Evolutionary conservation across 176 grass and related monocot species (phyloP), one percentile per base, ranked within the genome.

Genomic region (Carex littledalei): DNA sequence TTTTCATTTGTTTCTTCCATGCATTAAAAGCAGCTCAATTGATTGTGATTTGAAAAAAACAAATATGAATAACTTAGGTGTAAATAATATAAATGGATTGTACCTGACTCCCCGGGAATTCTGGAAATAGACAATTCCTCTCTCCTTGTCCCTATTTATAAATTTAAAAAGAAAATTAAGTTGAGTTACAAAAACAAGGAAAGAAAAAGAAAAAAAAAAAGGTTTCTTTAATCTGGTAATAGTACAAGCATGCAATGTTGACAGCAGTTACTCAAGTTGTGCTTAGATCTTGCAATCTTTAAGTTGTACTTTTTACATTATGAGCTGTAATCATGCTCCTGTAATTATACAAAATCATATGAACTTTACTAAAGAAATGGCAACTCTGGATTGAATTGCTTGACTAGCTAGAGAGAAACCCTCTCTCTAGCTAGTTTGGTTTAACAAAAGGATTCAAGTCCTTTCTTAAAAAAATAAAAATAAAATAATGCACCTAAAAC

Each of bases 91-190:
- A 81, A 81, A 13, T 78, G 5, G 52, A 79, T 79, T 22, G 32
- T 88, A 91, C 94, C 92, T 97, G 94, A 72, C 10, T 12, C 11
- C 91, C 92, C 55, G 91, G 94, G 90, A 90, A 92, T 85, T 97
- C 94, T 80, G 94, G 90, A 86, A 97, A 92, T 45, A 92, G 76
- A 76, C 94, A 79, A 72, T 90, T 94, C 85, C 88, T 94, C 83
- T 94, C 90, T 86, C 86, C 90, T 90, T 87, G 92, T 82, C 81
- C 92, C 94, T 97, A 18, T 82, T 43, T 49, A 49, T 49, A 73
- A 21, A 83, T 81, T 52, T 78, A 87, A 91, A 90, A 50, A 29
- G 66, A 80, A 67, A 5, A 35, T 35, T 35, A 77, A 81, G 78
- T 72, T 12, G 3, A 84, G n/a, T 43, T 72, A 85, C 52, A 24